Conservation (phyloP, 2,329 filamentous ascomycete genomes). For the Ophiostoma piceae region DNA sequence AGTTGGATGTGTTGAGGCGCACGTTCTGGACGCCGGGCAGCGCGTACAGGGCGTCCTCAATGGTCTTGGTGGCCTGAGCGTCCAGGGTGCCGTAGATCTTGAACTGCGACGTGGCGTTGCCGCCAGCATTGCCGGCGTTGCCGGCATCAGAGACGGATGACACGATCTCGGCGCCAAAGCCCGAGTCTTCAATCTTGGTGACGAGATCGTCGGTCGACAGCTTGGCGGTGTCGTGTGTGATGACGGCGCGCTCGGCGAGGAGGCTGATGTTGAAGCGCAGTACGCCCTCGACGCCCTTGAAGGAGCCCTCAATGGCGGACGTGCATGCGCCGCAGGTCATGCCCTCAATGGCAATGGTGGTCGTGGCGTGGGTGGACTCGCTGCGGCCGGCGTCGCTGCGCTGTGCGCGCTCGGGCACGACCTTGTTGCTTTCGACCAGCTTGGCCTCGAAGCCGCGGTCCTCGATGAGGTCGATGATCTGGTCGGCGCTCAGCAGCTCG, state of each 20-base stretch:
- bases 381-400: slow-evolving; percentile 54
- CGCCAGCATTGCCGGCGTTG: slow-evolving; percentile 47
- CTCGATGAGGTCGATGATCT: slow-evolving; percentile 57
- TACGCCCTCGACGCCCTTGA: slow-evolving; percentile 70
- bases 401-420: slow-evolving; percentile 33
- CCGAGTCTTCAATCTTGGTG: slow-evolving; percentile 80
- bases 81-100: slow-evolving; percentile 78
- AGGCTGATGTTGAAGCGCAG: slow-evolving; percentile 92
- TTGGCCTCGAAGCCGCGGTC: slow-evolving; percentile 76
- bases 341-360: slow-evolving; percentile 83
- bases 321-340: slow-evolving; percentile 99
- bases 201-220: slow-evolving; percentile 68
- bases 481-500: slow-evolving; percentile 45
- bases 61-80: slow-evolving; percentile 61
- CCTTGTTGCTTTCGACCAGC: slow-evolving; percentile 60
- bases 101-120: slow-evolving; percentile 62
- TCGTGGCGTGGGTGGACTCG: slow-evolving; percentile 55
- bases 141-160: slow-evolving; percentile 62
- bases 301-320: slow-evolving; percentile 79
- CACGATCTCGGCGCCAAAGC: slow-evolving; percentile 79
- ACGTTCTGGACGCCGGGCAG: slow-evolving; percentile 70
- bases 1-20: slow-evolving; percentile 66
- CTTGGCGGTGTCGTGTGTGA: slow-evolving; percentile 71
- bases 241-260: slow-evolving; percentile 83
- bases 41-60: slow-evolving; percentile 63